A percentile compares a stretch with the other conserved stretches of the same genome.
These are phyloP conservation scores for Epichloe uncinata DNA, from an alignment of 2,329 filamentous ascomycete species.

Conservation along the genomic window DNA sequence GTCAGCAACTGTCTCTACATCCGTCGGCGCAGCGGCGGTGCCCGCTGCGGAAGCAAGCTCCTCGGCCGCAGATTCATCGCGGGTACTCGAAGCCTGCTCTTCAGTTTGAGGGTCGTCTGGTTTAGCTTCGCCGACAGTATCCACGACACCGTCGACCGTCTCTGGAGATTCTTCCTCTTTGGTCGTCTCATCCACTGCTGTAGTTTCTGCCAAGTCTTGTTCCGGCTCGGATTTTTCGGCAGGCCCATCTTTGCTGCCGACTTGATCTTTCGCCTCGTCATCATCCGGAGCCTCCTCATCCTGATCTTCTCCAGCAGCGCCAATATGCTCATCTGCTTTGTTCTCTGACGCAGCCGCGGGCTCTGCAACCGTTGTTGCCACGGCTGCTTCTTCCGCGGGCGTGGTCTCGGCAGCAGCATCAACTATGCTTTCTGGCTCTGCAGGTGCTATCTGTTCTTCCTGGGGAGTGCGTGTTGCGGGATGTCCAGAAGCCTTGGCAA, in stretches of 20 bases:
- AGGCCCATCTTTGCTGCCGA: background rate
- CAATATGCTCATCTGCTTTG: background rate
- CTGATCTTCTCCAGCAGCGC: conserved; percentile 2
- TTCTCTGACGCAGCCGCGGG: background rate
- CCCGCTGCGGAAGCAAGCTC: background rate
- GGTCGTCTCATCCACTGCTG: background rate
- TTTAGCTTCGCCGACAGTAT: background rate
- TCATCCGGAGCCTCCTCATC: conserved; percentile 2
- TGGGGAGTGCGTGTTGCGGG: background rate
- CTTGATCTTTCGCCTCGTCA: conserved; percentile 1
- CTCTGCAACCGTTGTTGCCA: background rate
- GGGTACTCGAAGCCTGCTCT: background rate
- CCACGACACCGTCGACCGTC: background rate
- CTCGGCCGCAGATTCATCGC: background rate
- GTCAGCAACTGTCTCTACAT: too few relatives aligned
- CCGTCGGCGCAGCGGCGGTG: too few relatives aligned
- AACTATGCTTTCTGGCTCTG: background rate
- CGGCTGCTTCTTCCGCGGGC: conserved; percentile 3
- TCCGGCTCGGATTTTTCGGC: background rate
- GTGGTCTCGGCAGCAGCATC: background rate
- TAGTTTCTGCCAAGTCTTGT: conserved; percentile 1
- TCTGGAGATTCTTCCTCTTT: background rate
- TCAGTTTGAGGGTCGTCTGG: background rate
- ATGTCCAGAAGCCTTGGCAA: background rate
- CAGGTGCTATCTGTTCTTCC: background rate